These are phyloP conservation scores for Prototheca stagnorum DNA, from an alignment of 163 green algal genomes.

Conservation along the genomic window DNA sequence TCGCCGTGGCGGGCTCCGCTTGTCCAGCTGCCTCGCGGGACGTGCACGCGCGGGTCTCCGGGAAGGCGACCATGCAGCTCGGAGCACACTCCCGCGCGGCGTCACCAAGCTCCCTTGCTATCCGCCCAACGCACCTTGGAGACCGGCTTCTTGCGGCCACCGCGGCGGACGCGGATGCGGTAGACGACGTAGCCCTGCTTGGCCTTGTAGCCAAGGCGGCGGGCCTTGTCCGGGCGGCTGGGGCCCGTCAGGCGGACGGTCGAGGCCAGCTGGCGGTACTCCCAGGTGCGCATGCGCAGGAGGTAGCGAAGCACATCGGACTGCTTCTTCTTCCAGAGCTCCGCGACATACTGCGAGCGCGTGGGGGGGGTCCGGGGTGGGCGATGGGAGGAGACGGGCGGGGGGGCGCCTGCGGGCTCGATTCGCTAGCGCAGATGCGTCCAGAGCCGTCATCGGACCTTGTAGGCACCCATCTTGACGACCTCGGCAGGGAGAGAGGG, in stretches of 20 bases:
- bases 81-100: too few relatives aligned
- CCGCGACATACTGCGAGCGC: slow-evolving; percentile 91
- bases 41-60: too few relatives aligned
- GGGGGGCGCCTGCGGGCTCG: too few relatives aligned
- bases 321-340: slow-evolving; percentile 99
- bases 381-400: background rate
- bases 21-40: too few relatives aligned
- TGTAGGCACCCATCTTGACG: slow-evolving; percentile 69
- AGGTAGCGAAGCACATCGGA: slow-evolving; percentile 98
- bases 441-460: too few relatives aligned
- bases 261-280: slow-evolving; percentile 90
- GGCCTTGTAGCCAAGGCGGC: slow-evolving; percentile 92
- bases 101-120: too few relatives aligned
- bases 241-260: slow-evolving; percentile 76
- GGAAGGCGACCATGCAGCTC: too few relatives aligned
- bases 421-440: too few relatives aligned
- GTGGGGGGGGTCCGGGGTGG: too few relatives aligned
- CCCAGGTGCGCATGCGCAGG: slow-evolving; percentile 94
- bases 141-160: slow-evolving; percentile 90
- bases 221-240: slow-evolving; percentile 91
- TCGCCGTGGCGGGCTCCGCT: too few relatives aligned
- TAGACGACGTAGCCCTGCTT: slow-evolving; percentile 98
- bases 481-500: background rate
- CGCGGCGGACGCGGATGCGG: slow-evolving; percentile 85
- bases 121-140: slow-evolving; percentile 80